Evolutionary conservation across 2,329 filamentous ascomycete species (phyloP).

Genomic region (Alternaria sp.): DNA sequence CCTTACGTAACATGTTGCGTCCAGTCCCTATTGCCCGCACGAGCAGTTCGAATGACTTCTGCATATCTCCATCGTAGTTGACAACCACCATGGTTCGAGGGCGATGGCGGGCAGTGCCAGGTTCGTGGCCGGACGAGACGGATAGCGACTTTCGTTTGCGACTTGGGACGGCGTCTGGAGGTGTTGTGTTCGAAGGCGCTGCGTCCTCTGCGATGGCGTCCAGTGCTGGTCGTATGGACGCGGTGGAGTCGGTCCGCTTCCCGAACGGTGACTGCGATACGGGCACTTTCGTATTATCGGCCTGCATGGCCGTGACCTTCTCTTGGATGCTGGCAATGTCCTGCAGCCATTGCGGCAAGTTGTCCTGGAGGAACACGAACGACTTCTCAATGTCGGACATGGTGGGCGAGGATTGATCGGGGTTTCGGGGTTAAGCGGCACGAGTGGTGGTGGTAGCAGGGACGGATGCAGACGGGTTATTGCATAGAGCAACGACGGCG

Average conservation of each 20-base stretch:
- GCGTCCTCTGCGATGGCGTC: slow-evolving; percentile 30
- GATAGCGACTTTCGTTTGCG: slow-evolving; percentile 55
- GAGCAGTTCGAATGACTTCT: slow-evolving; percentile 80
- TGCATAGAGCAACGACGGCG: slow-evolving; percentile 4
- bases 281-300: slow-evolving; percentile 39
- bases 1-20: slow-evolving; percentile 84
- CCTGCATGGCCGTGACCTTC: slow-evolving; percentile 44
- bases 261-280: slow-evolving; percentile 34
- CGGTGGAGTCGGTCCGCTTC: slow-evolving; percentile 45
- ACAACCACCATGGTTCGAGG: slow-evolving; percentile 80
- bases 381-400: slow-evolving; percentile 50
- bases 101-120: slow-evolving; percentile 64
- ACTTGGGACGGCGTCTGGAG: slow-evolving; percentile 24
- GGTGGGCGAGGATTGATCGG: slow-evolving; percentile 11
- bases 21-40: slow-evolving; percentile 82
- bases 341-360: slow-evolving; percentile 48
- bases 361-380: slow-evolving; percentile 48
- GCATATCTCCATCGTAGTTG: slow-evolving; percentile 90
- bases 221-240: slow-evolving; percentile 43
- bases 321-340: slow-evolving; percentile 39
- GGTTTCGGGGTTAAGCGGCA: slow-evolving; percentile 1
- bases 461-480: slow-evolving; percentile 1
- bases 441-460: slow-evolving; percentile 1
- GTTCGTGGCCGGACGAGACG: slow-evolving; percentile 47
- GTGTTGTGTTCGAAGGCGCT: slow-evolving; percentile 18